Evolutionary conservation across 306 rosid genomes (phyloP).

Genomic region (Rosa chinensis): DNA sequence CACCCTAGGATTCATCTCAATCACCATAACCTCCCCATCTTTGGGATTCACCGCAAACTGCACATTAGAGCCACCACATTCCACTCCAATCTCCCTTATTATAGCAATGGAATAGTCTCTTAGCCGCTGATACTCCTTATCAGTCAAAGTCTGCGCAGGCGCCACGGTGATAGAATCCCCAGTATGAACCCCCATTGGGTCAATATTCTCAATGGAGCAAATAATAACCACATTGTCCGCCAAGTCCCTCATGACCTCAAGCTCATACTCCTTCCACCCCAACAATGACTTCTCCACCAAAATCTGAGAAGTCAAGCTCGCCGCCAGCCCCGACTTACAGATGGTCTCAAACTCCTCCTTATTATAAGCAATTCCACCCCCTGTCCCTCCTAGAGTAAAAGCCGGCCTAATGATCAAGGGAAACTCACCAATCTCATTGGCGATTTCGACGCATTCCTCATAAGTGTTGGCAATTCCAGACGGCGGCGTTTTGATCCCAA

Average conservation of each 20-base stretch:
- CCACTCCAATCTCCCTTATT: constrained; percentile 74
- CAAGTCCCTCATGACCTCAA: too few species aligned
- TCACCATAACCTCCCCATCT: constrained; percentile 90
- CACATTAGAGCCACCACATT: constrained; percentile 85
- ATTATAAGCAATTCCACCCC: too few species aligned
- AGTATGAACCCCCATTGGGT: constrained; percentile 95
- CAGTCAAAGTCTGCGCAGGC: constrained; percentile 89
- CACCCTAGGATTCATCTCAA: constrained; percentile 81
- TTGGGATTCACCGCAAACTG: constrained; percentile 86
- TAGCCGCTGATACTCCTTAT: constrained; percentile 88
- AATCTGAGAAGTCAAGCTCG: too few species aligned
- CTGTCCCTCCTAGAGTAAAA: too few species aligned
- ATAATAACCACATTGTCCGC: constrained; percentile 64
- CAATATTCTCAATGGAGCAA: constrained; percentile 95
- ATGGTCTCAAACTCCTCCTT: too few species aligned
- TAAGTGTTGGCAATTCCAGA: constrained; percentile 67
- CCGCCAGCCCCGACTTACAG: too few species aligned
- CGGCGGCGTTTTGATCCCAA: constrained; percentile 80
- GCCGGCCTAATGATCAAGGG: too few species aligned
- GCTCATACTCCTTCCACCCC: too few species aligned
- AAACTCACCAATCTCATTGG: too few species aligned
- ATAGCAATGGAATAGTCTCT: constrained; percentile 73
- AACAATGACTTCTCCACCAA: too few species aligned
- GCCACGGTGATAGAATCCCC: constrained; percentile 98
- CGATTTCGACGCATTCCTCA: constrained; percentile 40